phyloP scores from a whole-genome alignment of 148 eudicot species.

The Fagopyrum tataricum region DNA sequence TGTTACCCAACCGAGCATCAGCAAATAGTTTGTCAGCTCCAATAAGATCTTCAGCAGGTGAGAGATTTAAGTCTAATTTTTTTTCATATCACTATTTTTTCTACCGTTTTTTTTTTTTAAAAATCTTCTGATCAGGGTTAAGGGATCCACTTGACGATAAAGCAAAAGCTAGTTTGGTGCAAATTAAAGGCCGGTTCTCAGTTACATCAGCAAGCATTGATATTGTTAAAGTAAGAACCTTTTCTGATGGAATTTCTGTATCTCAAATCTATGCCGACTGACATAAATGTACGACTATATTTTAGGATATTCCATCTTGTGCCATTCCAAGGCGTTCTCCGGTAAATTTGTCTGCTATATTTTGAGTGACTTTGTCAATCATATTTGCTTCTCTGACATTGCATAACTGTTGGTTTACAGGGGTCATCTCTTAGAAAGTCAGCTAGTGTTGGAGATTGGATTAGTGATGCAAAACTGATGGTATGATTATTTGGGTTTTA shows the following conservation, averaged over 20 bases:
- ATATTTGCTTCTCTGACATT: slow-evolving; percentile 24
- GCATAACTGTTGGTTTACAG: slow-evolving; percentile 32
- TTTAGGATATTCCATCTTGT: slow-evolving; percentile 64
- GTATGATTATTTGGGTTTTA: slow-evolving; percentile 26
- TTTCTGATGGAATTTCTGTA: slow-evolving; percentile 3
- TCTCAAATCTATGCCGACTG: background rate
- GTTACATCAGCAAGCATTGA: slow-evolving; percentile 93
- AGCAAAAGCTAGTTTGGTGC: slow-evolving; percentile 81
- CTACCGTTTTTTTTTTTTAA: background rate
- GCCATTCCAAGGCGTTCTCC: slow-evolving; percentile 47
- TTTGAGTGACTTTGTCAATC: background rate
- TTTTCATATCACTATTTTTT: background rate
- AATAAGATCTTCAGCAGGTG: slow-evolving; percentile 85
- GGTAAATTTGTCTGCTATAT: slow-evolving; percentile 23
- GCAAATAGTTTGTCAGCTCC: slow-evolving; percentile 99
- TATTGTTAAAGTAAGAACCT: slow-evolving; percentile 62
- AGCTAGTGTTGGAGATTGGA: slow-evolving; percentile 91
- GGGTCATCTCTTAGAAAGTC: slow-evolving; percentile 79
- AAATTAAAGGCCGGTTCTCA: slow-evolving; percentile 91
- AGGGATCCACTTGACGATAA: slow-evolving; percentile 70
- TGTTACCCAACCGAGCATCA: slow-evolving; percentile 88
- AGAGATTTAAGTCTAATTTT: background rate
- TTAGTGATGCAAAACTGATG: slow-evolving; percentile 61
- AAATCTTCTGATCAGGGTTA: background rate
- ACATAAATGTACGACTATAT: background rate